Base-by-base conservation (phyloP, 176 grass and related monocot genomes). In the Bromus sterilis region DNA sequence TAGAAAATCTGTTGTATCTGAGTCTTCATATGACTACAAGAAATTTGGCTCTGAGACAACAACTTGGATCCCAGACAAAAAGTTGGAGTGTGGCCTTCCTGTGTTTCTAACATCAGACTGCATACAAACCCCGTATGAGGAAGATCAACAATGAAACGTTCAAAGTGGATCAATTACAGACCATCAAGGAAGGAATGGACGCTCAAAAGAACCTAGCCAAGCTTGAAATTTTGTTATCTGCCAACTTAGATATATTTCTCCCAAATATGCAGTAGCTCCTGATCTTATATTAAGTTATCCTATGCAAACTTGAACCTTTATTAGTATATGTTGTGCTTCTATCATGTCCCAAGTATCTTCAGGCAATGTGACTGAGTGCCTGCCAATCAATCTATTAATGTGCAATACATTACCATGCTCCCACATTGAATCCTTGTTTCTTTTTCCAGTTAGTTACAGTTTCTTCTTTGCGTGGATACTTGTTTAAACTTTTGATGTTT, bases 41-140 rank as follows among this genome's bases (percentile, higher is more conserved):
- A 46, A 16, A 25, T 71, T 36, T 14, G 57, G 26, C 7, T 13
- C 24, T 39, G 16, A 21, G 3, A 42, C 7, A 14, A 51, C 51
- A 42, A 71, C 25, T 73, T 82, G 37, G 80, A 73, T 82, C 26
- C 80, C 67, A 25, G 21, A 73, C 39, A 46, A 82, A 61, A 72
- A 35, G 5, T 6, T 58, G 48, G 66, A 81, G 25, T 71, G 16
- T 18, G 10, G 57, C 10, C 57, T 60, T 29, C 12, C 57, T 60
- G 26, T 60, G 11, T 15, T 28, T 59, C 56, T 6, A 29, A 28
- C 24, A 25, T 29, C 11, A 6, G 11, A 59, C 25, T 28, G 24
- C 57, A 29, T 25, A 60, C 4, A 60, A 60, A 60, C 57, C 25
- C 8, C 0, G 5, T 4, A 14, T 29, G 57, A 28, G 11, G 57